Evolutionary conservation across 352 stramenopile genomes (phyloP).

Genomic region (Pythium rhizo-oryzae): DNA sequence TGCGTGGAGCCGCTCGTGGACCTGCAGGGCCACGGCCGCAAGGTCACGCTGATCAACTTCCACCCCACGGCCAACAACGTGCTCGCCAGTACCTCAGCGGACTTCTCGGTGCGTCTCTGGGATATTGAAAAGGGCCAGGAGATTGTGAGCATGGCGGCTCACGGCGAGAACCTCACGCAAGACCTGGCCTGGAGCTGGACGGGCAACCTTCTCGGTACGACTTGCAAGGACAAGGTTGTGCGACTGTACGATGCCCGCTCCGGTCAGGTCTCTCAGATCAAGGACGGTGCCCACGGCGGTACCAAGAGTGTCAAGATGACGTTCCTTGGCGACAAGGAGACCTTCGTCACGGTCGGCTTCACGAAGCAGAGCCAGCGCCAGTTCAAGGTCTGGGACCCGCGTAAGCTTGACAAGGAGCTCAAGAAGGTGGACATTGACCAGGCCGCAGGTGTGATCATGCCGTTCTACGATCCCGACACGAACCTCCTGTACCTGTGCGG

Average conservation of each 20-base stretch:
- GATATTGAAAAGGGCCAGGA: constrained; percentile 97
- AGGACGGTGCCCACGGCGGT: constrained; percentile 95
- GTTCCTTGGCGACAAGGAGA: constrained; percentile 95
- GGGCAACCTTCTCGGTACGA: constrained; percentile 93
- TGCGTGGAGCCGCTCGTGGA: constrained; percentile 97
- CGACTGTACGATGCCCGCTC: constrained; percentile 96
- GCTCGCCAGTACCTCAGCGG: constrained; percentile 93
- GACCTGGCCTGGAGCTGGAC: constrained; percentile 98
- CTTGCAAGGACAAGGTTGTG: constrained; percentile 99
- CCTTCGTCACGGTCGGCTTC: constrained; percentile 97
- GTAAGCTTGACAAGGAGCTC: constrained; percentile 92
- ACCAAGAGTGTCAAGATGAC: constrained; percentile 98
- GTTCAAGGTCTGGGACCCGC: constrained; percentile 90
- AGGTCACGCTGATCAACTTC: constrained; percentile 98
- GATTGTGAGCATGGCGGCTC: constrained; percentile 86
- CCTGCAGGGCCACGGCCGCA: constrained; percentile 93
- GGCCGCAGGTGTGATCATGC: constrained; percentile 98
- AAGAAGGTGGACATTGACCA: constrained; percentile 97
- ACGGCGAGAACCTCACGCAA: constrained; percentile 94
- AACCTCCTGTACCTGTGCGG: constrained; percentile 98
- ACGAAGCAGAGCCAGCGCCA: constrained; percentile 95
- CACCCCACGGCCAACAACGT: constrained; percentile 98
- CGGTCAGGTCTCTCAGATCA: constrained; percentile 69
- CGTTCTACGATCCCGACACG: constrained; percentile 98
- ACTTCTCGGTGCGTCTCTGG: constrained; percentile 98